Conservation (phyloP, 345 rosid species). For the Salix viminalis region DNA sequence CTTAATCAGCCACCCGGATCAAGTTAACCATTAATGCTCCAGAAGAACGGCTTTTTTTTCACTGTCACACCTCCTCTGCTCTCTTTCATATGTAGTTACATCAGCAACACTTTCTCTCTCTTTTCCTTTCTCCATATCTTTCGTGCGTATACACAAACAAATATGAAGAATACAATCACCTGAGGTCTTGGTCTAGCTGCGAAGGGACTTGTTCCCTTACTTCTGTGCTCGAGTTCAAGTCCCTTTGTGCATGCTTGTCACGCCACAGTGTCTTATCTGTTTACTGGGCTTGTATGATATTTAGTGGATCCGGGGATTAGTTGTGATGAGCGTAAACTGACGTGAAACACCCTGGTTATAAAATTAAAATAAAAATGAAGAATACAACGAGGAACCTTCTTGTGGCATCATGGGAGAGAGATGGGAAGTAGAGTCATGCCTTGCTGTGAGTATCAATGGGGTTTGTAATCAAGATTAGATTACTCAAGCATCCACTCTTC, state of each 20-base stretch:
- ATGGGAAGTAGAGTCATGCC: constrained; percentile 43
- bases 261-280: too few species aligned
- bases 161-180: constrained; percentile 25
- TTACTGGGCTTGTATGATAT: too few species aligned
- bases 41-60: constrained; percentile 10
- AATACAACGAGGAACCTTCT: constrained; percentile 43
- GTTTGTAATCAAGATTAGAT: constrained; percentile 59
- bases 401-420: constrained; percentile 48
- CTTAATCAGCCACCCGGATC: constrained; percentile 32
- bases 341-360: too few species aligned
- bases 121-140: background rate
- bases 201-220: too few species aligned
- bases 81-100: background rate
- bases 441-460: constrained; percentile 43
- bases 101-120: constrained; percentile 4
- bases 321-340: too few species aligned
- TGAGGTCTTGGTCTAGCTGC: too few species aligned
- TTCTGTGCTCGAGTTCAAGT: too few species aligned
- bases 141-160: background rate
- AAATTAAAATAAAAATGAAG: background rate
- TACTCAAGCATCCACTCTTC: constrained; percentile 76
- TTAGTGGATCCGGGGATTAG: too few species aligned
- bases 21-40: constrained; percentile 44
- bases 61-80: constrained; percentile 23
- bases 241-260: accelerated